Percentiles rank a stretch among this genome's conserved stretches.
Evolutionary conservation across 352 stramenopile genomes (phyloP).

Genomic region (Phytophthora tubulina): DNA sequence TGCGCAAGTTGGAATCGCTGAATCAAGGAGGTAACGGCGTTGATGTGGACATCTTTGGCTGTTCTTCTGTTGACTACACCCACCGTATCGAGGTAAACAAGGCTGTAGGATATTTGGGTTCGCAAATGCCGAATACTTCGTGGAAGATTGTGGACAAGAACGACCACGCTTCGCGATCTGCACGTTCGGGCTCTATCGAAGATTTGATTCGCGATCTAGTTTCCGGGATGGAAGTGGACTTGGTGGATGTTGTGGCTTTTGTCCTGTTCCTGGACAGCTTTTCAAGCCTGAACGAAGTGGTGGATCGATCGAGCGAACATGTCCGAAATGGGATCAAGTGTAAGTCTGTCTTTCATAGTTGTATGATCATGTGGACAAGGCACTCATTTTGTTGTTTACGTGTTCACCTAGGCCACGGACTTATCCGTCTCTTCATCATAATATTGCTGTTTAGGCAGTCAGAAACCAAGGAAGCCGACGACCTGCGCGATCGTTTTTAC

Average conservation of each 20-base stretch:
- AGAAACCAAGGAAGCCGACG: slow-evolving; percentile 38
- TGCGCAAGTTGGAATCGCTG: slow-evolving; percentile 44
- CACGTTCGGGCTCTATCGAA: slow-evolving; percentile 34
- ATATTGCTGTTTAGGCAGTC: slow-evolving; percentile 67
- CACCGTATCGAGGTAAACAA: slow-evolving; percentile 39
- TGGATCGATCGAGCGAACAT: slow-evolving; percentile 60
- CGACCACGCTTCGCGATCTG: slow-evolving; percentile 11
- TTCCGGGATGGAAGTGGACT: slow-evolving; percentile 50
- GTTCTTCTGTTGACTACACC: slow-evolving; percentile 65
- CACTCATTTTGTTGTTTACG: slow-evolving; percentile 18
- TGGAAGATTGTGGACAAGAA: slow-evolving; percentile 38
- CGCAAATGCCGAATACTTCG: slow-evolving; percentile 44
- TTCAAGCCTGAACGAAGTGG: slow-evolving; percentile 67
- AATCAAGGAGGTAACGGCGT: slow-evolving; percentile 30
- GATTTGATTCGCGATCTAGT: slow-evolving; percentile 51
- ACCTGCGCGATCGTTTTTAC: slow-evolving; percentile 60
- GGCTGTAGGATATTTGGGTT: slow-evolving; percentile 36
- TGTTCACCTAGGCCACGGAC: slow-evolving; percentile 48
- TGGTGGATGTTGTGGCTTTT: slow-evolving; percentile 75
- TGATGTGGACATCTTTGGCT: slow-evolving; percentile 75
- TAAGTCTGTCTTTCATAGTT: slow-evolving; percentile 29
- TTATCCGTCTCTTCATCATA: slow-evolving; percentile 73
- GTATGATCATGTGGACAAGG: background rate
- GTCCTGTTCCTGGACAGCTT: slow-evolving; percentile 79
- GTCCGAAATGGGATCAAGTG: slow-evolving; percentile 57